Conservation (phyloP, 371 early-diverging fungal species). For the Syncephalastrum sp. region DNA sequence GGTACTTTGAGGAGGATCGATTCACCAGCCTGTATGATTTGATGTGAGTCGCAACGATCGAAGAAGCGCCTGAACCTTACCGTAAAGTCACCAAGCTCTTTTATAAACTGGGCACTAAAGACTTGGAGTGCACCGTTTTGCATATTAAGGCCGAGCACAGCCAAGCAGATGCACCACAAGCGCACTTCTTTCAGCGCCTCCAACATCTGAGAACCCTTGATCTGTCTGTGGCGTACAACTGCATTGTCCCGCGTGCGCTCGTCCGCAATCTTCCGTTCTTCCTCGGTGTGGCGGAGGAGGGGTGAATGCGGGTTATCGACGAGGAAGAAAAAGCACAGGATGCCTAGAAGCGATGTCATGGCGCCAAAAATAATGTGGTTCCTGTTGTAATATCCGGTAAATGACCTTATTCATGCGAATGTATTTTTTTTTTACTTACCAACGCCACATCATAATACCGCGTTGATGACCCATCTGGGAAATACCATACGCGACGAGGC, state of each 20-base stretch:
- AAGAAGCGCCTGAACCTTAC: not conserved
- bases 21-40: slow-evolving; percentile 4
- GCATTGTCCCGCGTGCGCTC: slow-evolving; percentile 20
- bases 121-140: slow-evolving; percentile 18
- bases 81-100: slow-evolving; percentile 16
- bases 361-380: slow-evolving; percentile 18
- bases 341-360: slow-evolving; percentile 14
- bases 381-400: slow-evolving; percentile 1
- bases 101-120: slow-evolving; percentile 10
- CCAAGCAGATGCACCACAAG: slow-evolving; percentile 12
- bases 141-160: slow-evolving; percentile 9
- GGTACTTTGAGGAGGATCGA: slow-evolving; percentile 13
- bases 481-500: slow-evolving; percentile 15
- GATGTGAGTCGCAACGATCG: not conserved
- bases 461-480: slow-evolving; percentile 9
- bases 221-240: slow-evolving; percentile 8
- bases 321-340: slow-evolving; percentile 19
- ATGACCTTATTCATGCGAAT: no score
- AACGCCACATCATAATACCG: slow-evolving; percentile 17
- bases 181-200: slow-evolving; percentile 19
- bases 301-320: slow-evolving; percentile 12
- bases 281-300: slow-evolving; percentile 11
- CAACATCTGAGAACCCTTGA: slow-evolving; percentile 17
- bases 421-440: slow-evolving; percentile 6
- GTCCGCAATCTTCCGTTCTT: slow-evolving; percentile 12